Base-by-base conservation (phyloP, 768 basidiomycete species). In the Amanita molliuscula region DNA sequence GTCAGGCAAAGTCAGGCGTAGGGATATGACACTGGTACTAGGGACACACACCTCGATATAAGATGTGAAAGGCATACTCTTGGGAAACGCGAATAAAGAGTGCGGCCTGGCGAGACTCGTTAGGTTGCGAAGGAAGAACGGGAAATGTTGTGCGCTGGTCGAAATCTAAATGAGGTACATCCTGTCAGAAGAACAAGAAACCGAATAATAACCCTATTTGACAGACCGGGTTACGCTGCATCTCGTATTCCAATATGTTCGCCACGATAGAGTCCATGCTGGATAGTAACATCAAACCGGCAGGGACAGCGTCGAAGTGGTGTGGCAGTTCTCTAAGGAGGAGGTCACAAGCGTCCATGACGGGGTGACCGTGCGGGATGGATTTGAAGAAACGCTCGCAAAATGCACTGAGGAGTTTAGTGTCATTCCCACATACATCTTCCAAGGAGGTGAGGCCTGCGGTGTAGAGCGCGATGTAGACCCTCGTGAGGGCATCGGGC, bases 391-490 rank as follows among this genome's bases (percentile, higher is more conserved):
- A 67, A 0, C 59, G 48, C 21, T 64, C 56, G 21, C 63, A 65
- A 58, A 75, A 76, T 11, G 54, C 49, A 6, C 62, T 59, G 10
- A 72, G 53, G 4, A 60, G 53, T 3, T 53, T 53, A 11, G 51
- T 44, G 44, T 67, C 63, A 9, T 55, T 51, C 1, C 56, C 53
- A n/a, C 62, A 56, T 2, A 53, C 50, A 51, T 75, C 72, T 53
- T 76, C 75, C 25, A 67, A 48, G 36, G 56, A 67, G 42, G 65
- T 63, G n/a, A 60, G 47, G 45, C 62, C 67, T 0, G 69, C 62
- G 1, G 72, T 73, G 54, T 64, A 73, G 6, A 73, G 58, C 3
- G 68, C 64, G 37, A 73, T 67, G 54, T 64, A 60, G 6, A 69
- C 59, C 42, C 59, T 58, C 1, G 60, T 63, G 31, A 64, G 51